These are phyloP conservation scores for Globisporangium yorkense DNA, from an alignment of 352 stramenopile genomes.

Conservation along the genomic window DNA sequence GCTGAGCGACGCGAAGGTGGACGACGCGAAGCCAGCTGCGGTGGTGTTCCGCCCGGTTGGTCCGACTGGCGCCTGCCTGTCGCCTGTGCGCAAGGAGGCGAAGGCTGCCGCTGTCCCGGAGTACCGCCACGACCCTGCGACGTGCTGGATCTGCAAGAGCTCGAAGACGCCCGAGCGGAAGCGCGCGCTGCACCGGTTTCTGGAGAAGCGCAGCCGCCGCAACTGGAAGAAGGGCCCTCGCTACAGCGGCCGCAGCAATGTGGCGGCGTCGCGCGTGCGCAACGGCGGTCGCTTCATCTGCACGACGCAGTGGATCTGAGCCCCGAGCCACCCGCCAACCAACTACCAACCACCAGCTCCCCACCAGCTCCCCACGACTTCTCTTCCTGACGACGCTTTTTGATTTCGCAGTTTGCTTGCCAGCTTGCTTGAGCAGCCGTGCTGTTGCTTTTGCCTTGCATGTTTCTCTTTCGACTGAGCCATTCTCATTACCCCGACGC, in stretches of 20 bases:
- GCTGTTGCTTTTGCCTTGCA: constrained; percentile 15
- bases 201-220: constrained; percentile 73
- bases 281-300: constrained; percentile 81
- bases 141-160: constrained; percentile 88
- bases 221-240: constrained; percentile 83
- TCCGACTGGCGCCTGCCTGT: constrained; percentile 22
- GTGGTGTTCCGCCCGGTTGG: constrained; percentile 1
- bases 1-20: constrained; percentile 21
- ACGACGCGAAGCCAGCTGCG: constrained; percentile 14
- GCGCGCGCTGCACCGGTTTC: constrained; percentile 74
- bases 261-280: constrained; percentile 73
- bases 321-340: not conserved
- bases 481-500: constrained; percentile 5
- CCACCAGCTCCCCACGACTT: not conserved
- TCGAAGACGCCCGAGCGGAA: constrained; percentile 78
- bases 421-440: constrained; percentile 12
- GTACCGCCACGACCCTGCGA: constrained; percentile 66
- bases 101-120: constrained; percentile 26
- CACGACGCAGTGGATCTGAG: constrained; percentile 77
- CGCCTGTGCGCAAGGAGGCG: constrained; percentile 38
- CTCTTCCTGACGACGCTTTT: not conserved
- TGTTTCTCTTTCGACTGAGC: constrained; percentile 18
- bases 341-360: not conserved
- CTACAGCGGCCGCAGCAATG: constrained; percentile 73
- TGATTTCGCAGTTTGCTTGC: constrained; percentile 8